These are phyloP conservation scores for Heliamphora pulchella DNA, from an alignment of 179 eudicot genomes.

Conservation along the genomic window DNA sequence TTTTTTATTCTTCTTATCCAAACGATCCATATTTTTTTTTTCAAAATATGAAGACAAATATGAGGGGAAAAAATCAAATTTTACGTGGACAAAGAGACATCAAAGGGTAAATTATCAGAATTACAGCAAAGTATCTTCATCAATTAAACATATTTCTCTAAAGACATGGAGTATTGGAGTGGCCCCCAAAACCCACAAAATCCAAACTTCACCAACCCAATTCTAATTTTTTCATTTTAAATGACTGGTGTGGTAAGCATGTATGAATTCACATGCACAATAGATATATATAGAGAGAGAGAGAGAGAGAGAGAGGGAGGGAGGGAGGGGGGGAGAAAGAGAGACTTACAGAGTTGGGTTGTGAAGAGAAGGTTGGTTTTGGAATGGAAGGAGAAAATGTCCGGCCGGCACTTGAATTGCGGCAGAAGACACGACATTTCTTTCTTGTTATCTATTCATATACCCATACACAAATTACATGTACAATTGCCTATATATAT, in stretches of 20 bases:
- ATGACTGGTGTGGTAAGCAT: neutral
- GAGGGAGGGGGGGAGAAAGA: neutral
- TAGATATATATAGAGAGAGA: neutral
- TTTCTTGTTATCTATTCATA: constrained; percentile 5
- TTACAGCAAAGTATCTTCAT: neutral
- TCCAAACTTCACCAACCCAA: neutral
- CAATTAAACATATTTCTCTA: neutral
- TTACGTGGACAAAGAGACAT: no score
- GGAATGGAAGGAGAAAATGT: constrained; percentile 12
- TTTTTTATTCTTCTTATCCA: no score
- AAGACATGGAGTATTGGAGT: neutral
- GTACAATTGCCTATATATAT: no score
- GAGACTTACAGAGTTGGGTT: constrained; percentile 7
- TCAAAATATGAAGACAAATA: no score
- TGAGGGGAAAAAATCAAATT: no score
- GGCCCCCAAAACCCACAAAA: neutral
- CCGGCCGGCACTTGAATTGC: constrained; percentile 20
- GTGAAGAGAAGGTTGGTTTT: constrained; percentile 11
- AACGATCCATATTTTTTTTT: no score
- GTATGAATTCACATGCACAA: neutral
- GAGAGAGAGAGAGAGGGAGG: neutral
- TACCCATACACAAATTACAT: no score
- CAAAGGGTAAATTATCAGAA: neutral
- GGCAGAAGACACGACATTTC: constrained; percentile 17
- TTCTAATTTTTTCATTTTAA: neutral